These are phyloP conservation scores for Camellia lanceoleosa DNA, from an alignment of 148 eudicot species.

Conservation along the genomic window DNA sequence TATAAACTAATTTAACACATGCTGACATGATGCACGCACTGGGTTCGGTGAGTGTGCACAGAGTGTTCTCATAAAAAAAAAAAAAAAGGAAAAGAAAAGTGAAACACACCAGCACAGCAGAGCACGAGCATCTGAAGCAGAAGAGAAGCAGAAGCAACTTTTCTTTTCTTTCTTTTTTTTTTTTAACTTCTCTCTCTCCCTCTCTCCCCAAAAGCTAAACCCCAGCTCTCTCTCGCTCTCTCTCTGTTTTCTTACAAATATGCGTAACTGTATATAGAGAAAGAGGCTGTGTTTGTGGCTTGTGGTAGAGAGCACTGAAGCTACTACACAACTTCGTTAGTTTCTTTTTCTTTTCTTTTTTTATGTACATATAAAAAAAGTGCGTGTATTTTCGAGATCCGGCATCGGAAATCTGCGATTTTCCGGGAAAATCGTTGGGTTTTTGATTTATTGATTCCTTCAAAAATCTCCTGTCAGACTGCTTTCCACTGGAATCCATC, in stretches of 20 bases:
- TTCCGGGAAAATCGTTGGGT: background rate
- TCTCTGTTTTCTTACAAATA: background rate
- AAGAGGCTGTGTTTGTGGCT: no score
- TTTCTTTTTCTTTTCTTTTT: no score
- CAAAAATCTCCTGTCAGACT: background rate
- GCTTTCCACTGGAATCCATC: background rate
- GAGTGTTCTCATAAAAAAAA: background rate
- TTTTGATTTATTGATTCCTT: slow-evolving; percentile 1
- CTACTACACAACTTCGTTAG: no score
- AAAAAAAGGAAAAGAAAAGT: background rate
- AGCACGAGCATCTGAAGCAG: no score
- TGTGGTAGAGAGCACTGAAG: background rate
- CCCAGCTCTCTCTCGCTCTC: background rate
- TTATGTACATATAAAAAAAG: background rate
- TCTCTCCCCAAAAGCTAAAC: background rate
- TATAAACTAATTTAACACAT: no score
- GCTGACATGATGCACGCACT: no score
- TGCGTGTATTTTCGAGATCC: background rate
- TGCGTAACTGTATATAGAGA: background rate
- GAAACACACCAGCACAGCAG: background rate
- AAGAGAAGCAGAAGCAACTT: background rate
- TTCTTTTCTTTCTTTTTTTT: background rate
- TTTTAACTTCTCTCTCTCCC: no score
- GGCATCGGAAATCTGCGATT: background rate
- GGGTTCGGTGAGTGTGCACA: no score